These are phyloP conservation scores for Hypocrella siamensis DNA, from an alignment of 2,329 filamentous ascomycete genomes.

Conservation along the genomic window DNA sequence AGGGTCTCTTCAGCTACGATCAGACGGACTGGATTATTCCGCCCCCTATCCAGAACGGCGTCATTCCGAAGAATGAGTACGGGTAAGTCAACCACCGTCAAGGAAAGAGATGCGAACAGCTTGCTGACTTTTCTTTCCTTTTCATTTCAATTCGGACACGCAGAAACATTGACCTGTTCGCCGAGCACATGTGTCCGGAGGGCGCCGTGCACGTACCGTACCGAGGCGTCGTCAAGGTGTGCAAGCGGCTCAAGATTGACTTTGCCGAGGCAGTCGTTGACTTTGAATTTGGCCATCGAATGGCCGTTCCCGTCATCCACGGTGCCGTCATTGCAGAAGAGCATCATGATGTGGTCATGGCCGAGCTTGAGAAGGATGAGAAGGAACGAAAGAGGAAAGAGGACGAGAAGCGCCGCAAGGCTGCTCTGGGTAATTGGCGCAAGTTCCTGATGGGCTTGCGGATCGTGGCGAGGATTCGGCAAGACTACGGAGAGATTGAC, in stretches of 20 bases:
- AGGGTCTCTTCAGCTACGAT: slow-evolving; percentile 67
- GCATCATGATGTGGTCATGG: slow-evolving; percentile 56
- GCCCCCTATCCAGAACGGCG: slow-evolving; percentile 64
- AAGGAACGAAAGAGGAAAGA: slow-evolving; percentile 63
- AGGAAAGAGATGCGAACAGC: too few relatives aligned
- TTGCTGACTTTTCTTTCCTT: slow-evolving; percentile 4
- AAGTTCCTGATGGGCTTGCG: slow-evolving; percentile 76
- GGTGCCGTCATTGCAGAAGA: slow-evolving; percentile 81
- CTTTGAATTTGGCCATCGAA: slow-evolving; percentile 90
- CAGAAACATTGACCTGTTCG: slow-evolving; percentile 85
- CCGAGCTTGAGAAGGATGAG: slow-evolving; percentile 66
- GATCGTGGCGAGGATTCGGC: slow-evolving; percentile 60
- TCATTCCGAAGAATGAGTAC: slow-evolving; percentile 87
- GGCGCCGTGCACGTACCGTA: slow-evolving; percentile 76
- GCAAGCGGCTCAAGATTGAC: slow-evolving; percentile 71
- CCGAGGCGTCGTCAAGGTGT: slow-evolving; percentile 62
- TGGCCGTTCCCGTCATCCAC: slow-evolving; percentile 82
- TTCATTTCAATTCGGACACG: not conserved
- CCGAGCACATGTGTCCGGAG: slow-evolving; percentile 75
- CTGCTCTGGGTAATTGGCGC: slow-evolving; percentile 63
- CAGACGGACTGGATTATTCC: slow-evolving; percentile 97
- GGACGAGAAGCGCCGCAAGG: slow-evolving; percentile 65
- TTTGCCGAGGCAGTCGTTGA: slow-evolving; percentile 90
- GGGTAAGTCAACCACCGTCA: slow-evolving; percentile 31
- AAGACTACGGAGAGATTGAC: slow-evolving; percentile 56